Base-by-base conservation (phyloP, 768 basidiomycete species). In the Saitozyma podzolica region DNA sequence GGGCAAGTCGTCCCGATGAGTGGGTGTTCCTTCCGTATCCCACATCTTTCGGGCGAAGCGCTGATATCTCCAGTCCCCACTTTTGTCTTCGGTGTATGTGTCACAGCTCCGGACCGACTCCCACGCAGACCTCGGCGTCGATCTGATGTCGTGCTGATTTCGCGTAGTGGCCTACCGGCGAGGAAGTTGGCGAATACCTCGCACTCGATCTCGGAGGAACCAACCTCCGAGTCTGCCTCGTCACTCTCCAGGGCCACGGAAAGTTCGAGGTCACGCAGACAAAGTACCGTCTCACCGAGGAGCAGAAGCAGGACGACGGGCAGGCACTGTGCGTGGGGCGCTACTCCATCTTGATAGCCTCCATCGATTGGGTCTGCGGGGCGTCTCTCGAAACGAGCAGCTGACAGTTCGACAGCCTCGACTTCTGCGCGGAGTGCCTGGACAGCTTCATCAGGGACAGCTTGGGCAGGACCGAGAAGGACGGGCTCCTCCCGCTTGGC, bases 231-330 rank as follows among this genome's bases (percentile, higher is more conserved):
- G 96, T 97, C 50, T 99, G 96, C 81, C 88, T 96, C 50, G 95
- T 99, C 54, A 90, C 88, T 39, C 83, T 99, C 2, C 87, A 89
- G 69, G 96, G 96, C 29, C 85, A 87, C 9, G 95, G 96, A 62
- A 94, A 95, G 82, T 99, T 98, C 78, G 93, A 97, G 81, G 89
- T 99, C 69, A 92, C 93, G 0, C 95, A 98, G 78, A 89, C 93
- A 42, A 99, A 99, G 80, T 98, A 97, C 80, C 89, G 94, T 55
- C 85, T 99, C 50, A 87, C 91, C 0, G 96, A 99, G 75, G 96
- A 97, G 74, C 96, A 98, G 80, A 99, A 99, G 80, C 92, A 96
- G 62, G 91, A 90, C 8, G 92, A 97, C n/a, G 96, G 94, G 7
- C 88, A 92, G 76, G 88, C 88, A 63, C 82, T 99, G 56, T 97